These are phyloP conservation scores for Metarhizium guizhouense DNA, from an alignment of 2,329 filamentous ascomycete genomes.

Conservation along the genomic window DNA sequence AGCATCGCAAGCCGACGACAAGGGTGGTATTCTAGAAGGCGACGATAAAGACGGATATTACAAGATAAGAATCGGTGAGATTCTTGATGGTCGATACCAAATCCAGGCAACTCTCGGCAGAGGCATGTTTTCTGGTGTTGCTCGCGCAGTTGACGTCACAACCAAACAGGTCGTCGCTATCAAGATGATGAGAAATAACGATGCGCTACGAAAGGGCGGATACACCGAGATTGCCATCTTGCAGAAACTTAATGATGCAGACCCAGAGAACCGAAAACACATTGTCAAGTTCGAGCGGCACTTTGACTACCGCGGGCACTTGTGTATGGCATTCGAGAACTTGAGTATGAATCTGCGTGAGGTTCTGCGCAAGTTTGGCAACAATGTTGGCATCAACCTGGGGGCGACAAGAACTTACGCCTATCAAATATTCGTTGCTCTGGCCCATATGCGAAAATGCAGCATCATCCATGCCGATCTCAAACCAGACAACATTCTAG, in stretches of 20 bases:
- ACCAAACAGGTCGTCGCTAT: slow-evolving; percentile 77
- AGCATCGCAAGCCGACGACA: slow-evolving; percentile 53
- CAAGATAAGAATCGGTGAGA: slow-evolving; percentile 84
- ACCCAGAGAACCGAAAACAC: slow-evolving; percentile 85
- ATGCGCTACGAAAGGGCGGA: slow-evolving; percentile 82
- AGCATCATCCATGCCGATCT: slow-evolving; percentile 93
- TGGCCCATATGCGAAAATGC: slow-evolving; percentile 82
- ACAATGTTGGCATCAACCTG: slow-evolving; percentile 86
- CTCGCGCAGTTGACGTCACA: slow-evolving; percentile 70
- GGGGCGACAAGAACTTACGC: slow-evolving; percentile 82
- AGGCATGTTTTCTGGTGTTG: slow-evolving; percentile 96
- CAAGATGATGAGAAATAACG: slow-evolving; percentile 97
- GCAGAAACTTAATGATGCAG: slow-evolving; percentile 74
- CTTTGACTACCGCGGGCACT: slow-evolving; percentile 90
- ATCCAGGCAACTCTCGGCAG: slow-evolving; percentile 81
- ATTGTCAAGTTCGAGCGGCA: slow-evolving; percentile 78
- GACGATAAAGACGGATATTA: slow-evolving; percentile 96
- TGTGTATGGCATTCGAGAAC: slow-evolving; percentile 97
- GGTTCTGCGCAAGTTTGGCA: slow-evolving; percentile 89
- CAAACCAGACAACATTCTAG: slow-evolving; percentile 94
- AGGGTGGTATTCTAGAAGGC: slow-evolving; percentile 76
- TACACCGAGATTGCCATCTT: slow-evolving; percentile 92
- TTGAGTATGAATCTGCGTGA: slow-evolving; percentile 88
- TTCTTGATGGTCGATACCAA: slow-evolving; percentile 83
- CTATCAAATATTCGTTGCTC: slow-evolving; percentile 84